phyloP scores from a whole-genome alignment of 176 grass and related monocot species.

The Carex littledalei region DNA sequence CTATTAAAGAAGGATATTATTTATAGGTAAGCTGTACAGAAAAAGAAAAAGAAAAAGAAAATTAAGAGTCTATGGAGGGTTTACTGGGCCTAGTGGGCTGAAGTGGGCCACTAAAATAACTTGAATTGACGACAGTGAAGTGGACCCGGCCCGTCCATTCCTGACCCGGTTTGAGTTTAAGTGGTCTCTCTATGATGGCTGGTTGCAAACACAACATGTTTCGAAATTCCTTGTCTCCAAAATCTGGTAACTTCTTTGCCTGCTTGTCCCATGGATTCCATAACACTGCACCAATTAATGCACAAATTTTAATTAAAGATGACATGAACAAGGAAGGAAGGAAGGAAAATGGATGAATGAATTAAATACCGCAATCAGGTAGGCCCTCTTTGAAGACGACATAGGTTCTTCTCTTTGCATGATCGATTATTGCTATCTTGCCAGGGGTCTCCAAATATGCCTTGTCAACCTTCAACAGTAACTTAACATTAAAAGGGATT shows the following conservation, averaged over 20 bases:
- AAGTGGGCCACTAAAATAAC: slow-evolving; percentile 77
- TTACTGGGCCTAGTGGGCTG: slow-evolving; percentile 52
- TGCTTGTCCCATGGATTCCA: slow-evolving; percentile 97
- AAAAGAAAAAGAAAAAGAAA: background rate
- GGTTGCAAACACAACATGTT: slow-evolving; percentile 78
- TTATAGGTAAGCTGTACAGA: slow-evolving; percentile 2
- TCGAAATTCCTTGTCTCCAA: slow-evolving; percentile 68
- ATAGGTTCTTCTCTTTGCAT: slow-evolving; percentile 85
- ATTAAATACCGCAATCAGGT: slow-evolving; percentile 54
- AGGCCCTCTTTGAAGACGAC: slow-evolving; percentile 75
- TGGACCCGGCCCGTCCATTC: slow-evolving; percentile 71
- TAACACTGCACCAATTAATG: slow-evolving; percentile 45
- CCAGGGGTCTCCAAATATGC: slow-evolving; percentile 57
- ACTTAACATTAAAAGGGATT: too few species aligned
- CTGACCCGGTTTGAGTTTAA: slow-evolving; percentile 70
- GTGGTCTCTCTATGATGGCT: slow-evolving; percentile 58
- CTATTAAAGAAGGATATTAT: background rate
- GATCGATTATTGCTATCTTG: slow-evolving; percentile 90
- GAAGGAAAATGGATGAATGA: too few species aligned
- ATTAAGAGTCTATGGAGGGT: background rate
- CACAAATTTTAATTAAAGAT: too few species aligned
- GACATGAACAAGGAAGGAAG: too few species aligned
- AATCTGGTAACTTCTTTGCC: slow-evolving; percentile 71
- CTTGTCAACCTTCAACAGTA: slow-evolving; percentile 59
- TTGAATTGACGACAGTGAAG: slow-evolving; percentile 63